phyloP scores from a whole-genome alignment of 2,329 filamentous ascomycete species.

The Diaporthe amygdali region DNA sequence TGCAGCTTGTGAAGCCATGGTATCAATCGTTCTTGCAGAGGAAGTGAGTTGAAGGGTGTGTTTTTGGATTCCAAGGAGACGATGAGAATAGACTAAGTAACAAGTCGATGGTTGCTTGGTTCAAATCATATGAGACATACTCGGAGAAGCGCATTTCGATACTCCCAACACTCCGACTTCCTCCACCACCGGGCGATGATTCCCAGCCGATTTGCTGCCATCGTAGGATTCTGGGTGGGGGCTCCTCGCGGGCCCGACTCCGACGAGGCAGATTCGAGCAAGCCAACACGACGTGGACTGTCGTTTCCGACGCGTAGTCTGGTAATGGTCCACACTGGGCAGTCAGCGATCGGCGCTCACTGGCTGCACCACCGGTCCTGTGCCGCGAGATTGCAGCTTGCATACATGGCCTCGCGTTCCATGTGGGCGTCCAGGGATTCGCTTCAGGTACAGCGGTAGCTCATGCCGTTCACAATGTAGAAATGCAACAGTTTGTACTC shows the following conservation, averaged over 20 bases:
- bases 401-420: background rate
- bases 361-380: background rate
- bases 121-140: background rate
- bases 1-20: background rate
- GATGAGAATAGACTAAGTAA: no score
- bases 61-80: background rate
- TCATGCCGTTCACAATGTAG: background rate
- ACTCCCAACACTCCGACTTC: background rate
- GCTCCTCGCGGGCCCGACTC: background rate
- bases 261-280: background rate
- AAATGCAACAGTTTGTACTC: background rate
- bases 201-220: background rate
- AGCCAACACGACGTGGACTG: background rate
- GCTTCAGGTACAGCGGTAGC: background rate
- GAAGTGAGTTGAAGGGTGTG: no score
- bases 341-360: background rate
- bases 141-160: no score
- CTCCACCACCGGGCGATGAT: background rate
- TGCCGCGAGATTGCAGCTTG: background rate
- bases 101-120: background rate
- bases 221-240: background rate
- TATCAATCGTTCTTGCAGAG: background rate
- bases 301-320: background rate
- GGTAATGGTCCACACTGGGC: background rate
- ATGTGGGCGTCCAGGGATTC: background rate